Conservation (phyloP, 805 yeast genomes). For the Candida railenensis region DNA sequence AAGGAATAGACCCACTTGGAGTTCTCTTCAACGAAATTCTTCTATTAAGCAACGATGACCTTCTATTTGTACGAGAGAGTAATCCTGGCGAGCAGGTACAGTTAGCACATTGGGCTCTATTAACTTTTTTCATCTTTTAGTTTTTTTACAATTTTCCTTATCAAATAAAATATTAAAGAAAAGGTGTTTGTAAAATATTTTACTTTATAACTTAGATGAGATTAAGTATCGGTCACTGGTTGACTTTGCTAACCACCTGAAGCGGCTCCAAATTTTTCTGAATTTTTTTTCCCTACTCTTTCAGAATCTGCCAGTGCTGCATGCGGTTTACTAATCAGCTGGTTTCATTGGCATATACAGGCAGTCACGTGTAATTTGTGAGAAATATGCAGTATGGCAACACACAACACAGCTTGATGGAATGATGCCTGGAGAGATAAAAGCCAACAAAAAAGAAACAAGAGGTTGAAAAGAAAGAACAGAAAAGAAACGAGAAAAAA, state of each 20-base stretch:
- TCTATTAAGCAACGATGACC: constrained; percentile 54
- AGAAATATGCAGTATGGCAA: too few relatives aligned
- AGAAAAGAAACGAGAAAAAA: too few relatives aligned
- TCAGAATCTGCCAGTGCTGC: background rate
- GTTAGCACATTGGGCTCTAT: constrained; percentile 56
- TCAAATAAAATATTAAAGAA: background rate
- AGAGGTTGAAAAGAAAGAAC: too few relatives aligned
- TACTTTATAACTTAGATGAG: too few relatives aligned
- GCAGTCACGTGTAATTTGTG: background rate
- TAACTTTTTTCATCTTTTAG: constrained; percentile 20
- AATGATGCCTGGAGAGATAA: background rate
- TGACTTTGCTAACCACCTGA: too few relatives aligned
- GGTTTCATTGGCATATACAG: background rate
- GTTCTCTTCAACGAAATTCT: constrained; percentile 33
- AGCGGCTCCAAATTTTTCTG: background rate
- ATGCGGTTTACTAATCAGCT: background rate
- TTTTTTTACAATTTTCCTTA: background rate
- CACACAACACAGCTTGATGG: background rate
- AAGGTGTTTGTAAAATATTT: too few relatives aligned
- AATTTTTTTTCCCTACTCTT: background rate
- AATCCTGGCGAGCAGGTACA: constrained; percentile 87
- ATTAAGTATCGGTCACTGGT: too few relatives aligned
- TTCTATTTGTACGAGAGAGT: constrained; percentile 61
- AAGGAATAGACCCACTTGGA: constrained; percentile 18
- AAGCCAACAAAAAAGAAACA: too few relatives aligned